Evolutionary conservation across 2,329 filamentous ascomycete genomes (phyloP), one percentile per base, ranked within the genome.

Genomic region (Ambrosiella beaveri): DNA sequence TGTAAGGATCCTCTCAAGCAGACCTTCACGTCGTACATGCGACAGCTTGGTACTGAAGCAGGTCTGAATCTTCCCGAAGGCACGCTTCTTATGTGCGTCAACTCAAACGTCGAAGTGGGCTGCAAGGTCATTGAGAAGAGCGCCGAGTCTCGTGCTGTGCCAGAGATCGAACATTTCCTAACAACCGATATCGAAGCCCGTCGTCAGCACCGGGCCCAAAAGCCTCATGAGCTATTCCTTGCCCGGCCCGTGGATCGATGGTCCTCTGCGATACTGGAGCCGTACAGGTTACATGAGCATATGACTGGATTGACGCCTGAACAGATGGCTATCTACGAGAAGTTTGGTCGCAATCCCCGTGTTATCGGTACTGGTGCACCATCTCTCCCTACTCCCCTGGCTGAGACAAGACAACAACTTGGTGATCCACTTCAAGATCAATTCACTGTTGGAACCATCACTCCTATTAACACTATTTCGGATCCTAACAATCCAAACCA

Each of bases 31-130:
- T 98, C 97, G 71, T 95, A 97, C 67, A 89, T 98, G 69, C 85
- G 93, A 56, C 76, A 76, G 54, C 69, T 83, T n/a, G 77, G 81
- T 2, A 74, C 71, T 54, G 81, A 84, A 41, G 78, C 95, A 41
- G 82, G 88, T 57, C 85, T 88, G 57, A 86, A 87, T 13, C 78
- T 98, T 62, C 88, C 93, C 0, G 93, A 98, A 71, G 93, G 93
- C 6, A 87, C 93, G 38, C 93, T 98, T 61, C 80, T 97, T 59
- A 96, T 98, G 88, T 97, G 94, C 70, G 91, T 98, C 61, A 98
- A 97, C 68, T 91, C 94, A 63, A 98, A 98, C 68, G 78, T 98
- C 37, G 93, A 98, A 64, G 78, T 89, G 45, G 91, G 94, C 52
- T 97, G 93, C 67, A 85, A 81, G 64, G 87, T 96, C 62, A 94